Percentiles rank a stretch among this genome's conserved stretches.
phyloP scores from a whole-genome alignment of 352 stramenopile species.

The Globisporangium uncinulatum region DNA sequence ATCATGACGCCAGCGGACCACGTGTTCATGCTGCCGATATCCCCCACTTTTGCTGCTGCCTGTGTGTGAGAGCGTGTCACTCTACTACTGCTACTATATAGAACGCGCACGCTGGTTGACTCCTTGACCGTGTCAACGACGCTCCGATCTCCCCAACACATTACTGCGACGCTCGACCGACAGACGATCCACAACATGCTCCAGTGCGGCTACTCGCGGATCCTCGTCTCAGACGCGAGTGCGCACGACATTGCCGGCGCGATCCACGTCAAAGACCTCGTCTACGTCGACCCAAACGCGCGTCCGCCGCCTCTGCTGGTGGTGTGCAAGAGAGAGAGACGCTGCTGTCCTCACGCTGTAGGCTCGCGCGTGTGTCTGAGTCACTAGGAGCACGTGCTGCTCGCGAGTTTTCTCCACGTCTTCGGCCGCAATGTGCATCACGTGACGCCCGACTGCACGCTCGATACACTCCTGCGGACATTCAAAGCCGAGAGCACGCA shows the following conservation, averaged over 20 bases:
- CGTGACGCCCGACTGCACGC: constrained; percentile 88
- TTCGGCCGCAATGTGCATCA: constrained; percentile 53
- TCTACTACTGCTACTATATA: constrained; percentile 7
- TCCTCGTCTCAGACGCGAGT: constrained; percentile 86
- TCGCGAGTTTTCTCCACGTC: constrained; percentile 66
- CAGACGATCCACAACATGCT: constrained; percentile 94
- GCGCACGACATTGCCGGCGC: constrained; percentile 93
- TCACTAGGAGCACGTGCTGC: constrained; percentile 49
- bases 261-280: constrained; percentile 98
- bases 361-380: neutral
- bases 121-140: no score
- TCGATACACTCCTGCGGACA: constrained; percentile 91
- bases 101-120: no score
- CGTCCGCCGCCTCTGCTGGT: constrained; percentile 7
- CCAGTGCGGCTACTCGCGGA: constrained; percentile 93
- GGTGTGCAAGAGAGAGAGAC: neutral
- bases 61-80: constrained; percentile 8
- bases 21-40: constrained; percentile 90
- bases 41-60: no score
- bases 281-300: constrained; percentile 98
- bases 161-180: constrained; percentile 35
- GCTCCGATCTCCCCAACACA: no score
- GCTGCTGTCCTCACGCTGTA: no score
- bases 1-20: constrained; percentile 94
- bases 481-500: constrained; percentile 93